These are phyloP conservation scores for Cucumis cinereus DNA, from an alignment of 306 rosid species.

Conservation along the genomic window DNA sequence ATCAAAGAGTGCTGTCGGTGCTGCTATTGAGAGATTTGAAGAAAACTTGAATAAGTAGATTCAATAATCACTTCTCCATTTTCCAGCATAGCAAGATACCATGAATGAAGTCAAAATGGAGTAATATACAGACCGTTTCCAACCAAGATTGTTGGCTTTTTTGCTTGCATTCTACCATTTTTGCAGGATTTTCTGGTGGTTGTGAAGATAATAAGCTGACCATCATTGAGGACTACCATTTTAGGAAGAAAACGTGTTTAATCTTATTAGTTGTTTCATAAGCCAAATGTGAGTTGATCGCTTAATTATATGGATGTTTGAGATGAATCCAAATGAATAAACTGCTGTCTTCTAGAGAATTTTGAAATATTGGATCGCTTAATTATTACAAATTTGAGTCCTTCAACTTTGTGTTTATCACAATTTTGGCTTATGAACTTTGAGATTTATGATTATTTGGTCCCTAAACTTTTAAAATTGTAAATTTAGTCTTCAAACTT, in stretches of 20 bases:
- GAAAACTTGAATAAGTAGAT: conserved; percentile 54
- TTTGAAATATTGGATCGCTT: background rate
- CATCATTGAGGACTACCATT: background rate
- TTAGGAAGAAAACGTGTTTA: background rate
- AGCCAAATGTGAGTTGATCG: background rate
- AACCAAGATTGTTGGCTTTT: background rate
- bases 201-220: background rate
- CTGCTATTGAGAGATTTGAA: conserved; percentile 84
- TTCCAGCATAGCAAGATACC: background rate
- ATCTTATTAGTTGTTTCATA: background rate
- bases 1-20: conserved; percentile 60
- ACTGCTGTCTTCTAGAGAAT: background rate
- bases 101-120: background rate
- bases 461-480: no score
- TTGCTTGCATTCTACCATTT: background rate
- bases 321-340: background rate
- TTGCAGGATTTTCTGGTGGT: background rate
- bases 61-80: background rate
- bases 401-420: no score
- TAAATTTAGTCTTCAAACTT: no score
- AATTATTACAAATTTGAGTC: no score
- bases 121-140: background rate
- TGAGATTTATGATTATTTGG: no score
- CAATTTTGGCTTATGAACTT: no score
- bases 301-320: background rate